phyloP scores from a whole-genome alignment of 1,139 yeast genomes.

The Pichia sp. region DNA sequence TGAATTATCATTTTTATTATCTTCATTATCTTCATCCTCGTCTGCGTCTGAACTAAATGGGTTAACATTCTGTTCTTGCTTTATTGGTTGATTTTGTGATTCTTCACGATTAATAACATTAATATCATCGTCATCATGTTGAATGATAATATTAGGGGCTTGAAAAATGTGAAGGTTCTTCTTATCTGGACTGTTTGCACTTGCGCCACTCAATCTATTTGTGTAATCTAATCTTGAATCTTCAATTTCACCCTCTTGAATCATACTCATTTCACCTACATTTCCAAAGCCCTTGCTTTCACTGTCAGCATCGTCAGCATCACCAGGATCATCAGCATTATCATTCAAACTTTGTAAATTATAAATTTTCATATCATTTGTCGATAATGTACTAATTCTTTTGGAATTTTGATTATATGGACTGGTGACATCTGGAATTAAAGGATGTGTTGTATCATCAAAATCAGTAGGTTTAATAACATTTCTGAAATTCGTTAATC shows the following conservation, averaged over 20 bases:
- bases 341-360: constrained; percentile 18
- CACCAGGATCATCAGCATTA: too few species aligned
- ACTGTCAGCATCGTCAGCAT: neutral
- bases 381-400: constrained; percentile 27
- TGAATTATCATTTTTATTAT: too few species aligned
- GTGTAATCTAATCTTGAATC: constrained; percentile 4
- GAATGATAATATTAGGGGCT: neutral
- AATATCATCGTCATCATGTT: neutral
- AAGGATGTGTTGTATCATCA: neutral
- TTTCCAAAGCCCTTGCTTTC: neutral
- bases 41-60: neutral
- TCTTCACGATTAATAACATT: neutral
- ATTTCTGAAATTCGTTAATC: constrained; percentile 5
- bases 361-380: constrained; percentile 27
- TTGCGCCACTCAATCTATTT: neutral
- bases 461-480: neutral
- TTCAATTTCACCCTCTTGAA: constrained; percentile 22
- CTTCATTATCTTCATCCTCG: neutral
- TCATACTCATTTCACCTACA: constrained; percentile 25
- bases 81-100: neutral
- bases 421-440: constrained; percentile 6
- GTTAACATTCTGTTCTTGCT: neutral
- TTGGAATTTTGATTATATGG: constrained; percentile 8
- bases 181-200: neutral
- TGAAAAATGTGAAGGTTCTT: neutral